phyloP scores from a whole-genome alignment of 192 early-diverging fungal genomes.

The Gaertneriomyces sp. region DNA sequence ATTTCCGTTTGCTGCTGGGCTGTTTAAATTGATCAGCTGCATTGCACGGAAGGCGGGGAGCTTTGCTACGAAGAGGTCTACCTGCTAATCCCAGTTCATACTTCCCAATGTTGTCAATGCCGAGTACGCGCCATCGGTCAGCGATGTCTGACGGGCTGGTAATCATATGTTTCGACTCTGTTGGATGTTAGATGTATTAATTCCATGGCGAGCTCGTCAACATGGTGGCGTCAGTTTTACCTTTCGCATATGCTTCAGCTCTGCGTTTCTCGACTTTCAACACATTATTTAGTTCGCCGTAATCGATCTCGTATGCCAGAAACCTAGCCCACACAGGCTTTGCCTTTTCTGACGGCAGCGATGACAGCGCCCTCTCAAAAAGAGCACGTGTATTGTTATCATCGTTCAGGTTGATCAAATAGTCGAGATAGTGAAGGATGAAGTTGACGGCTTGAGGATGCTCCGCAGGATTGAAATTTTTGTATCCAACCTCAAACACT shows the following conservation, averaged over 20 bases:
- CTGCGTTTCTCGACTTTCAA: constrained; percentile 74
- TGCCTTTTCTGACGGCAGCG: constrained; percentile 64
- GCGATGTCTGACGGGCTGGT: constrained; percentile 38
- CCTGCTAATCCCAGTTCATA: constrained; percentile 71
- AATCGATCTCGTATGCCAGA: constrained; percentile 80
- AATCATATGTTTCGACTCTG: constrained; percentile 9
- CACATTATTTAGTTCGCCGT: constrained; percentile 76
- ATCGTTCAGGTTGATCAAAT: constrained; percentile 83
- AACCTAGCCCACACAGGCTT: constrained; percentile 78
- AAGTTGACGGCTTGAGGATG: constrained; percentile 55
- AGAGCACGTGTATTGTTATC: constrained; percentile 86
- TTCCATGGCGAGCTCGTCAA: not conserved
- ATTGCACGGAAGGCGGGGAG: not conserved
- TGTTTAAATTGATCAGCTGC: not conserved
- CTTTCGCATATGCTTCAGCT: constrained; percentile 67
- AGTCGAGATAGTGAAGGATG: constrained; percentile 79
- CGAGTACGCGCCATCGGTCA: constrained; percentile 71
- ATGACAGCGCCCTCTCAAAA: constrained; percentile 83
- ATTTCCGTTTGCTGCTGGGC: constrained; percentile 9
- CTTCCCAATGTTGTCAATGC: constrained; percentile 68
- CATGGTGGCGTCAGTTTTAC: constrained; percentile 27
- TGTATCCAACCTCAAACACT: constrained; percentile 87
- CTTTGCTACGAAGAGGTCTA: constrained; percentile 19
- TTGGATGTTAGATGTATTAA: constrained; percentile 1
- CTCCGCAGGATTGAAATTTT: constrained; percentile 61